phyloP scores from a whole-genome alignment of 1,284 basidiomycete genomes.

The Malassezia psittaci region DNA sequence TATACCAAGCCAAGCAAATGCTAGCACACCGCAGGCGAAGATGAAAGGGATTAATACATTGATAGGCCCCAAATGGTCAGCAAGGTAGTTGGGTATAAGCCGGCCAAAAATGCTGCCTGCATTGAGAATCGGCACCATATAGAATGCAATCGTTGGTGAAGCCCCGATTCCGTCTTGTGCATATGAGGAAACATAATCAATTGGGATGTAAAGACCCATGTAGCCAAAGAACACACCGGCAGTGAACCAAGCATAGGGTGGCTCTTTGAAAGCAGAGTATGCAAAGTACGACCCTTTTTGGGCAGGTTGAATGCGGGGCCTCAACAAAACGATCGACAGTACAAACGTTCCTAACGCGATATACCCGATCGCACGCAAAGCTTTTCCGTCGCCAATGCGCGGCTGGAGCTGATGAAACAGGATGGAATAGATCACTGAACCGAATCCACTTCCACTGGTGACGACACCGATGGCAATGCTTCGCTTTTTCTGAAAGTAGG shows the following conservation, averaged over 20 bases:
- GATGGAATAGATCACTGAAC: constrained; percentile 36
- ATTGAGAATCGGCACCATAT: constrained; percentile 33
- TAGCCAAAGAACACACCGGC: constrained; percentile 6
- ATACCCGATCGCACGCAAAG: constrained; percentile 28
- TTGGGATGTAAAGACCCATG: constrained; percentile 17
- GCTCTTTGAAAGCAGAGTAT: constrained; percentile 10
- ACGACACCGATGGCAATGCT: constrained; percentile 27
- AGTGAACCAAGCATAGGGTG: constrained; percentile 3
- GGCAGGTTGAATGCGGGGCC: background rate
- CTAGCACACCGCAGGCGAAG: constrained; percentile 28
- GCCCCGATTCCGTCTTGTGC: constrained; percentile 1
- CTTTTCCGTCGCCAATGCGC: constrained; percentile 27
- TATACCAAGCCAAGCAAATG: constrained; percentile 20
- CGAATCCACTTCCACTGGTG: constrained; percentile 27
- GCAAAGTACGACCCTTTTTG: background rate
- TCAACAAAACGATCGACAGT: constrained; percentile 10
- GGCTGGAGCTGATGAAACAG: constrained; percentile 22
- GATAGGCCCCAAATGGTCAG: constrained; percentile 43
- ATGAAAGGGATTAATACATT: constrained; percentile 46
- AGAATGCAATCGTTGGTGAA: constrained; percentile 9
- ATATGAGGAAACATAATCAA: constrained; percentile 16
- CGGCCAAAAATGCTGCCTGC: constrained; percentile 41
- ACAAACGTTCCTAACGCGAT: constrained; percentile 20
- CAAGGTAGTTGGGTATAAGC: constrained; percentile 42
- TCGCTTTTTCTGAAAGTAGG: constrained; percentile 22